Conservation (phyloP, 441 rosid genomes). For the Biscutella auriculata region DNA sequence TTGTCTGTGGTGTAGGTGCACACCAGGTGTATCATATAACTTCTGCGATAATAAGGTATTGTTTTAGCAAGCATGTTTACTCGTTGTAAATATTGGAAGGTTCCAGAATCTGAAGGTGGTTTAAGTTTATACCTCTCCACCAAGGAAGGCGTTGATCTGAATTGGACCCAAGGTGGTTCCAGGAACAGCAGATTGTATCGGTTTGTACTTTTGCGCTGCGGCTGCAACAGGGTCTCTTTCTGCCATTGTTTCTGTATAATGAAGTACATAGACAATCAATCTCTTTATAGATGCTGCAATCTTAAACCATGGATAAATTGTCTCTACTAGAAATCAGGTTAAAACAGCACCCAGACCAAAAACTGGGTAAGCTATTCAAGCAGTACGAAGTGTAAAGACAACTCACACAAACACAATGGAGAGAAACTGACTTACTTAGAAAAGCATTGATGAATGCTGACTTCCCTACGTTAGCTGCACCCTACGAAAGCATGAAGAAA, state of each 20-base stretch:
- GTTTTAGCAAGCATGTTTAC: not conserved
- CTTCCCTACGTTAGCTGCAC: constrained; percentile 95
- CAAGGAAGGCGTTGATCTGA: constrained; percentile 81
- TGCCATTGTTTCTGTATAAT: constrained; percentile 53
- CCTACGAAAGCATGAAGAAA: constrained; percentile 31
- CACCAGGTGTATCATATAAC: constrained; percentile 86
- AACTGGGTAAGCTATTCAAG: too few relatives aligned
- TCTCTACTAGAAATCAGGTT: not conserved
- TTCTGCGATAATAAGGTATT: constrained; percentile 36
- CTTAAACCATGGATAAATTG: not conserved
- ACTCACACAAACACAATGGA: not conserved
- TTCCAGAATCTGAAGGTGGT: constrained; percentile 2
- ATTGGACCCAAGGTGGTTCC: constrained; percentile 96
- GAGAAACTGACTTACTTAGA: constrained; percentile 48
- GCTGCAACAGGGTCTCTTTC: constrained; percentile 89
- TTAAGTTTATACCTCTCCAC: constrained; percentile 65
- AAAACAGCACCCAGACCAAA: not conserved
- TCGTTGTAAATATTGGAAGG: not conserved
- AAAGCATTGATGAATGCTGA: constrained; percentile 90
- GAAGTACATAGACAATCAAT: not conserved
- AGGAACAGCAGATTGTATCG: constrained; percentile 95
- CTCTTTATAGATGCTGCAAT: not conserved
- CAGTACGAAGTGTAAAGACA: not conserved
- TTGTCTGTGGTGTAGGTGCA: constrained; percentile 94
- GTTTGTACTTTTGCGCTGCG: constrained; percentile 76